A percentile compares a stretch with the other conserved stretches of the same genome.
Evolutionary conservation across 441 rosid species (phyloP).

Genomic region (Geranium incanum): DNA sequence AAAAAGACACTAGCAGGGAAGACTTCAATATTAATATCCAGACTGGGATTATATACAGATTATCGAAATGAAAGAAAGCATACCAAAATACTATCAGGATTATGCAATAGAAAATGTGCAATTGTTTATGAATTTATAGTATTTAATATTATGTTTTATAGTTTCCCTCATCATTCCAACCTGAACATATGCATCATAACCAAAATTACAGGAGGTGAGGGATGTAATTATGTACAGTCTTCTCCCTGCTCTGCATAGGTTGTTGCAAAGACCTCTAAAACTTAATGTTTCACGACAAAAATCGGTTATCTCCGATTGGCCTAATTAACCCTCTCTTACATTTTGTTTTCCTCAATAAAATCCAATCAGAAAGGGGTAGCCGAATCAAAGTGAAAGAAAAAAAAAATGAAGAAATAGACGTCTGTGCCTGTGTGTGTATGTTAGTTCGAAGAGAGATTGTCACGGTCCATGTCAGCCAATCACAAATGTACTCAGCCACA

Average conservation of each 20-base stretch:
- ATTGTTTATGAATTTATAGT: no score
- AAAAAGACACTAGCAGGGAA: background rate
- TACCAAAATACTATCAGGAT: background rate
- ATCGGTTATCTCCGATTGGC: no score
- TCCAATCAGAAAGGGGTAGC: no score
- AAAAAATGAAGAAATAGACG: no score
- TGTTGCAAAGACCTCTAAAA: no score
- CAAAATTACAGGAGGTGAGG: background rate
- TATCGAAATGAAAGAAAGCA: background rate
- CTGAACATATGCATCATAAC: background rate
- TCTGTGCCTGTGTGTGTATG: no score
- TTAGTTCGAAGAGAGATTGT: background rate
- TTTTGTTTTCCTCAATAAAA: no score
- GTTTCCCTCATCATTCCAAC: background rate
- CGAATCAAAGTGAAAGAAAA: no score
- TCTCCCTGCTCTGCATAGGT: no score
- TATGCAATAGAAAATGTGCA: no score
- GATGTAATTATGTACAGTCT: background rate
- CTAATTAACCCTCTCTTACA: no score
- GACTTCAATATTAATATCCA: background rate
- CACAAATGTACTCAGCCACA: background rate
- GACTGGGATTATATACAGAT: background rate
- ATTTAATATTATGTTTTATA: background rate
- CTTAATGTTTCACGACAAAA: no score
- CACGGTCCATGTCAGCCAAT: background rate